Percentiles rank a stretch among this genome's conserved stretches.
Evolutionary conservation across 23 red algal genomes (phyloP).

Genomic region (Agarophyton chilense): DNA sequence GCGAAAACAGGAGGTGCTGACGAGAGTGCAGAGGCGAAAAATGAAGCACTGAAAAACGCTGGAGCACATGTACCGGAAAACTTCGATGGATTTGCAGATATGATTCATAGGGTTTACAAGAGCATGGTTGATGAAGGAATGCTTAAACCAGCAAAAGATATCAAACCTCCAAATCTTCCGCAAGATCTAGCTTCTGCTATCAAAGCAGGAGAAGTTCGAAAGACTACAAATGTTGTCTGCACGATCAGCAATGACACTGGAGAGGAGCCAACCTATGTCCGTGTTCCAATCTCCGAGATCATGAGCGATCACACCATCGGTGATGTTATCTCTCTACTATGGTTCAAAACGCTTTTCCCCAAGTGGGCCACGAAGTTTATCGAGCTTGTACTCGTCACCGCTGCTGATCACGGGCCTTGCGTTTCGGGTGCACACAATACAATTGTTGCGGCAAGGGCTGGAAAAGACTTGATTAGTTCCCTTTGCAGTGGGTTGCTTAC

Average conservation of each 20-base stretch:
- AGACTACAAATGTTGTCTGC: slow-evolving; percentile 98
- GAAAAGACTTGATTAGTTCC: slow-evolving; percentile 90
- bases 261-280: slow-evolving; percentile 92
- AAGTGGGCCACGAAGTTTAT: slow-evolving; percentile 97
- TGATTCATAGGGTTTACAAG: slow-evolving; percentile 67
- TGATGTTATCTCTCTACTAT: slow-evolving; percentile 95
- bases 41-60: slow-evolving; percentile 70
- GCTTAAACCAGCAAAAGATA: slow-evolving; percentile 62
- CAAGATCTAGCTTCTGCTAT: slow-evolving; percentile 86
- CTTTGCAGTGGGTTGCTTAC: slow-evolving; percentile 97
- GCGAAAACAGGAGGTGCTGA: slow-evolving; percentile 85
- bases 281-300: slow-evolving; percentile 88
- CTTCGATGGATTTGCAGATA: slow-evolving; percentile 81
- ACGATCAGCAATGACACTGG: slow-evolving; percentile 96
- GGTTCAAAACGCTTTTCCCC: slow-evolving; percentile 98
- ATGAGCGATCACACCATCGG: slow-evolving; percentile 89
- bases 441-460: slow-evolving; percentile 95
- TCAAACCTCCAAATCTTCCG: slow-evolving; percentile 85
- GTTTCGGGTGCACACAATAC: slow-evolving; percentile 98
- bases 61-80: slow-evolving; percentile 84
- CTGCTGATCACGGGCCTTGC: slow-evolving; percentile 98
- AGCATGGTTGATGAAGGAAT: slow-evolving; percentile 67
- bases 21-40: slow-evolving; percentile 88
- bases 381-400: slow-evolving; percentile 92
- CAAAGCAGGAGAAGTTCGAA: slow-evolving; percentile 86